Conservation (phyloP, 2,329 filamentous ascomycete genomes). For the Beauveria caledonica region DNA sequence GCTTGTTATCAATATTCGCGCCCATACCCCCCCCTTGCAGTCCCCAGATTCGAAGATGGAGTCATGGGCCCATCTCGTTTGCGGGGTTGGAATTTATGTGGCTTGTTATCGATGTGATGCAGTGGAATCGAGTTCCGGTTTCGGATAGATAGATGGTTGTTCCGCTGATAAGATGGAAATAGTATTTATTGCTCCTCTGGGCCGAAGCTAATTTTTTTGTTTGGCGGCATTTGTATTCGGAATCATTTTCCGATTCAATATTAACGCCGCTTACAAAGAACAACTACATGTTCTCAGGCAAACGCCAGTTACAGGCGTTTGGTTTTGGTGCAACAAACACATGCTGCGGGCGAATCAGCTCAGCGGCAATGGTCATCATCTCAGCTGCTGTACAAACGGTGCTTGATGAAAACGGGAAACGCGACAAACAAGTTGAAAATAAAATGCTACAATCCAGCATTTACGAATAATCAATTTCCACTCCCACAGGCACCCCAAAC, state of each 20-base stretch:
- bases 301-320: no score
- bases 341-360: no score
- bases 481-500: constrained; percentile 34
- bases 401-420: no score
- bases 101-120: no score
- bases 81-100: no score
- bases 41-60: background rate
- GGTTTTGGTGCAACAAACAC: no score
- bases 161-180: background rate
- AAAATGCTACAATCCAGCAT: no score
- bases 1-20: background rate
- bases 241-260: background rate
- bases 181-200: background rate
- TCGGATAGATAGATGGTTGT: background rate
- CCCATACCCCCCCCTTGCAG: background rate
- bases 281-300: no score
- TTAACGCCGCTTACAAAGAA: background rate
- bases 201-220: background rate
- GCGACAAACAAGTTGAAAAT: no score
- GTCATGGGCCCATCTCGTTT: background rate
- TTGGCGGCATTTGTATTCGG: background rate
- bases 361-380: no score
- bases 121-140: background rate
- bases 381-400: no score
- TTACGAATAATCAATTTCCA: constrained; percentile 7